Percentiles rank a stretch among this genome's conserved stretches.
phyloP scores from a whole-genome alignment of 257 asterid genomes.

The Nicotiana attenuata region DNA sequence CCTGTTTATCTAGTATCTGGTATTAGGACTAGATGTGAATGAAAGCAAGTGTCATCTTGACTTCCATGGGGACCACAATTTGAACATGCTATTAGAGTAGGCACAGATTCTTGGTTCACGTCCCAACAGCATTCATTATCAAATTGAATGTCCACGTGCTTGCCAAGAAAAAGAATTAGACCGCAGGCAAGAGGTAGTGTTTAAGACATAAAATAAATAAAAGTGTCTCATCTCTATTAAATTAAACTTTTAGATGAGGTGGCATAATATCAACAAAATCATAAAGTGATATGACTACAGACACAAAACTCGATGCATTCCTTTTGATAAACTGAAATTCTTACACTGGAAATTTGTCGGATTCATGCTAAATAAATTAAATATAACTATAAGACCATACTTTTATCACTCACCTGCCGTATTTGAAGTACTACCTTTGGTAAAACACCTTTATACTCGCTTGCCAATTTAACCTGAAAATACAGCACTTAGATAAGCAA shows the following conservation, averaged over 20 bases:
- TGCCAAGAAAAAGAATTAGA: background rate
- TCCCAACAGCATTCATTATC: background rate
- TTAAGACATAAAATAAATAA: background rate
- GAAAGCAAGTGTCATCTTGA: background rate
- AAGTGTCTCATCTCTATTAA: background rate
- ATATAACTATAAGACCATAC: background rate
- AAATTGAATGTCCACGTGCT: background rate
- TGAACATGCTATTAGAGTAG: background rate
- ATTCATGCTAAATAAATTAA: background rate
- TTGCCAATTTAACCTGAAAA: constrained; percentile 72
- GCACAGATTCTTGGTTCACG: background rate
- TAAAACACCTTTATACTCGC: constrained; percentile 75
- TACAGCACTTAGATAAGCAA: background rate
- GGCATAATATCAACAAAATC: background rate
- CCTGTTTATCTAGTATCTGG: background rate
- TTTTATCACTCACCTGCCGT: constrained; percentile 49
- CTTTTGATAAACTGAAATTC: background rate
- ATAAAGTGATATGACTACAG: background rate
- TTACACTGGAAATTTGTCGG: background rate
- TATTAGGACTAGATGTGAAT: background rate
- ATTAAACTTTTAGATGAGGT: background rate
- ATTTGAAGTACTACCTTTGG: constrained; percentile 68
- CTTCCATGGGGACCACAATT: background rate
- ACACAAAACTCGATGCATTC: background rate
- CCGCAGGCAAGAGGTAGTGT: background rate